These are phyloP conservation scores for Dictyostelium discoideum DNA, from an alignment of 78 protist species.

Conservation along the genomic window DNA sequence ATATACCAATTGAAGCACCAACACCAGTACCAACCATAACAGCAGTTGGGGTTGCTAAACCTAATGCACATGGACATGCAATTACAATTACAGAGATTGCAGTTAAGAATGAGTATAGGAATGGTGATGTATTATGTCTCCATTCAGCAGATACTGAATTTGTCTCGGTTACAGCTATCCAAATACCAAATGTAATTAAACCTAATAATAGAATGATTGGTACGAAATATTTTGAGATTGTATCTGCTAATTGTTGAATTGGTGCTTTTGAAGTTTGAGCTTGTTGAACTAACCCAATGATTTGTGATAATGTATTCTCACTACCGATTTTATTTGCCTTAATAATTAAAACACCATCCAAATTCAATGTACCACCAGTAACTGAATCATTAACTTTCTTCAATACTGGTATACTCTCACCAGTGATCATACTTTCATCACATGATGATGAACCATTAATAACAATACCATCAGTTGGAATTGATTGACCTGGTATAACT, in stretches of 20 bases:
- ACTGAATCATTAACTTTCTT: constrained; percentile 84
- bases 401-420: constrained; percentile 88
- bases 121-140: constrained; percentile 42
- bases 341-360: constrained; percentile 66
- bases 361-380: constrained; percentile 95
- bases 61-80: constrained; percentile 96
- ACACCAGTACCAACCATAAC: constrained; percentile 96
- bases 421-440: constrained; percentile 96
- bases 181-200: constrained; percentile 82
- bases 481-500: constrained; percentile 74
- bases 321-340: constrained; percentile 85
- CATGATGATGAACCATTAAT: constrained; percentile 54
- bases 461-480: constrained; percentile 90
- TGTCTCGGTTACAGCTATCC: constrained; percentile 78
- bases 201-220: constrained; percentile 89
- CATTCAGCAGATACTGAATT: constrained; percentile 18
- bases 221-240: constrained; percentile 87
- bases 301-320: constrained; percentile 87
- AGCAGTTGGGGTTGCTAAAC: constrained; percentile 96
- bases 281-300: constrained; percentile 90
- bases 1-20: constrained; percentile 87
- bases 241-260: constrained; percentile 89
- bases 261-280: constrained; percentile 94
- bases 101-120: constrained; percentile 81
- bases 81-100: constrained; percentile 89